phyloP scores from a whole-genome alignment of 306 rosid species.

The Parietaria judaica region DNA sequence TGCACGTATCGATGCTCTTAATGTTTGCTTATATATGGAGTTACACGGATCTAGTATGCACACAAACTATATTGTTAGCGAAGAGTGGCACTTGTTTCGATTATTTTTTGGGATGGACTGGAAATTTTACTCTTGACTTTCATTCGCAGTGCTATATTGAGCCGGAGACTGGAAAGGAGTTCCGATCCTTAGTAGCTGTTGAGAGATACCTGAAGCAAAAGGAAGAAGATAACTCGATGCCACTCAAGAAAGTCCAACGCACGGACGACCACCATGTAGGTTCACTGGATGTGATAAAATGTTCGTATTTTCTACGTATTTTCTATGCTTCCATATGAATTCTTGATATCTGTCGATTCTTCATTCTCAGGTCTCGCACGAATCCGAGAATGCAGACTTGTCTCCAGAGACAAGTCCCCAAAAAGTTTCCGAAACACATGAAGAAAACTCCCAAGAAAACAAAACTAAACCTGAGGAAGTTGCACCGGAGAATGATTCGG shows the following conservation, averaged over 20 bases:
- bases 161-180: constrained; percentile 30
- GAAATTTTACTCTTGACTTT: constrained; percentile 8
- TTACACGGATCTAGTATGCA: not conserved
- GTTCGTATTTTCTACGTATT: constrained; percentile 1
- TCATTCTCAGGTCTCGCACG: constrained; percentile 28
- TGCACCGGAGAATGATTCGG: constrained; percentile 12
- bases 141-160: constrained; percentile 35
- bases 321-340: constrained; percentile 10
- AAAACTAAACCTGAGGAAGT: constrained; percentile 9
- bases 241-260: constrained; percentile 30
- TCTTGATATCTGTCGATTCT: constrained; percentile 16
- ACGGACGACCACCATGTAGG: constrained; percentile 10
- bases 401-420: constrained; percentile 1
- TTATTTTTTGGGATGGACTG: not conserved
- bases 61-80: not conserved
- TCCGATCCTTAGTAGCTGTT: constrained; percentile 32
- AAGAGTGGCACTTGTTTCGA: not conserved
- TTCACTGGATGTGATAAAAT: constrained; percentile 5
- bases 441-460: constrained; percentile 14
- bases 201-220: constrained; percentile 29
- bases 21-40: too few relatives aligned
- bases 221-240: constrained; percentile 14
- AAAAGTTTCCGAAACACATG: constrained; percentile 3
- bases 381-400: constrained; percentile 16
- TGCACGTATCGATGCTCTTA: too few relatives aligned